Conservation (phyloP, 1,139 yeast genomes). For the Meyerozyma elateridarum region DNA sequence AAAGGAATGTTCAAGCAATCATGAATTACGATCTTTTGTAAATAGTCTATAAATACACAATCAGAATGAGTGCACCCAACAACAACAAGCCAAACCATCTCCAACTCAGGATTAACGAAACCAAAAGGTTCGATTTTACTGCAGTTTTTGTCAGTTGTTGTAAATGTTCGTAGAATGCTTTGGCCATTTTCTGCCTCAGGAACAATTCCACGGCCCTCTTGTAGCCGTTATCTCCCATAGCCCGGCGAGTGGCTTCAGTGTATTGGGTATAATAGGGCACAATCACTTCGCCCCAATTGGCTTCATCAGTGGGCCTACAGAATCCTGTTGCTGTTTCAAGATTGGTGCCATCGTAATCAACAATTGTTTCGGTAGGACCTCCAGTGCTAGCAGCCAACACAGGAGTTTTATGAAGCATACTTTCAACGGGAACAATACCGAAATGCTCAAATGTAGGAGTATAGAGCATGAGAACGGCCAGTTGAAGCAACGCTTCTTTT, state of each 20-base stretch:
- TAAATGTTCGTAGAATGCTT: conserved; percentile 35
- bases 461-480: conserved; percentile 62
- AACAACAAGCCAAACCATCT: conserved; percentile 4
- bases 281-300: conserved; percentile 62
- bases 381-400: conserved; percentile 86
- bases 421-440: conserved; percentile 96
- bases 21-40: conserved; percentile 1
- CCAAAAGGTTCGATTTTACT: conserved; percentile 10
- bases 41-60: conserved; percentile 6
- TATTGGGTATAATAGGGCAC: conserved; percentile 33
- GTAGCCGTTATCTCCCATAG: conserved; percentile 48
- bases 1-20: conserved; percentile 25
- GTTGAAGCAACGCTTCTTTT: conserved; percentile 59
- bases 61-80: conserved; percentile 9
- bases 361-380: conserved; percentile 86
- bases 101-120: background rate
- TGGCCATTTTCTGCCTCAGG: conserved; percentile 60
- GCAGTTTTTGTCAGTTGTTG: conserved; percentile 6
- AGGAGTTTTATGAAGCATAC: conserved; percentile 80
- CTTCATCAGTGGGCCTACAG: conserved; percentile 50
- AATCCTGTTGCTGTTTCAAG: conserved; percentile 66
- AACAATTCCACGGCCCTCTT: conserved; percentile 49
- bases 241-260: conserved; percentile 21
- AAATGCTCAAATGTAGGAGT: conserved; percentile 94
- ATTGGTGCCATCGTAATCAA: conserved; percentile 36